Evolutionary conservation across 1,139 yeast species (phyloP).

Genomic region (Meyerozyma sp.): DNA sequence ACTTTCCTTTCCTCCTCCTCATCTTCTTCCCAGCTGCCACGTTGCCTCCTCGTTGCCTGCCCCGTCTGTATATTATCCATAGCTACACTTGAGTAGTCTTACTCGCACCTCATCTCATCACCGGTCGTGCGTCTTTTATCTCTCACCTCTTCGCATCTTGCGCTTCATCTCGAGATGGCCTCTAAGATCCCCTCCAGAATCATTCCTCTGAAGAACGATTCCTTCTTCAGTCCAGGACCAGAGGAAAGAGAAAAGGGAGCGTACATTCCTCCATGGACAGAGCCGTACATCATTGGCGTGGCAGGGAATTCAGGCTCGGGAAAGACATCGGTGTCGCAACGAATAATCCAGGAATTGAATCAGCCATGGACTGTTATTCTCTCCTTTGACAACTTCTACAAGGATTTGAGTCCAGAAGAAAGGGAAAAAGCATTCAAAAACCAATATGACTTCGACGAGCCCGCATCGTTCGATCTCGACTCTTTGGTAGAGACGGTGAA

Average conservation of each 20-base stretch:
- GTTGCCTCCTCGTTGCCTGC: constrained; percentile 15
- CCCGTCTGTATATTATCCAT: constrained; percentile 11
- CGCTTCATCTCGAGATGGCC: not conserved
- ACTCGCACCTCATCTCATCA: constrained; percentile 1
- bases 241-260: constrained; percentile 1
- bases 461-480: constrained; percentile 77
- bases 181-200: not conserved
- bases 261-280: constrained; percentile 92
- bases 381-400: constrained; percentile 87
- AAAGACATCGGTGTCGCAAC: constrained; percentile 86
- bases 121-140: not conserved
- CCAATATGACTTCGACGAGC: constrained; percentile 83
- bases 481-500: constrained; percentile 57
- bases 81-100: not conserved
- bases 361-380: constrained; percentile 96
- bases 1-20: constrained; percentile 4
- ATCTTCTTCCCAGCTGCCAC: constrained; percentile 7
- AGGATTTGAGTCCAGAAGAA: constrained; percentile 60
- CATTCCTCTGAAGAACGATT: not conserved
- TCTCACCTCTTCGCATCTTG: not conserved
- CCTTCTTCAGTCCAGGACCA: constrained; percentile 1
- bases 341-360: constrained; percentile 71
- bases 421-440: constrained; percentile 55
- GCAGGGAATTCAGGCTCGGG: constrained; percentile 97
- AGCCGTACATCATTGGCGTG: constrained; percentile 89